phyloP scores from a whole-genome alignment of 306 rosid genomes.

The Glycyrrhiza uralensis region DNA sequence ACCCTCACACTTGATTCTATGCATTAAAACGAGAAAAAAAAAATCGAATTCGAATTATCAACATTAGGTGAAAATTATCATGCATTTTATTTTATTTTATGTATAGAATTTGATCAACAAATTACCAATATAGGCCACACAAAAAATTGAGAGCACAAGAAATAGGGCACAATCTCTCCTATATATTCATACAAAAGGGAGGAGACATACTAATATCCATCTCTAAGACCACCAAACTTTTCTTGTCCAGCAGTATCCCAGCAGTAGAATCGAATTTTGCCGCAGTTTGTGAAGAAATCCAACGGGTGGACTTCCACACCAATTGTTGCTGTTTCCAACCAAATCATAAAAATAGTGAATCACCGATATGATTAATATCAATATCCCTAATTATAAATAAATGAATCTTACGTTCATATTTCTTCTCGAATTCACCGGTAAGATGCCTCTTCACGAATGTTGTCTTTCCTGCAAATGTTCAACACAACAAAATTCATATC shows the following conservation, averaged over 20 bases:
- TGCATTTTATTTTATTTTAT: too few species aligned
- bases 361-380: too few species aligned
- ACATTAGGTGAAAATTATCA: not conserved
- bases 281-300: conserved; percentile 73
- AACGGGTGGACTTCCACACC: conserved; percentile 80
- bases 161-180: not conserved
- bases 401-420: conserved; percentile 57
- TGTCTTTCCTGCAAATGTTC: conserved; percentile 52
- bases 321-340: conserved; percentile 45
- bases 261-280: conserved; percentile 64
- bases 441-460: conserved; percentile 76
- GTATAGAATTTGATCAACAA: too few species aligned
- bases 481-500: not conserved
- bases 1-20: not conserved
- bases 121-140: not conserved
- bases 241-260: conserved; percentile 82
- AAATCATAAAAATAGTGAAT: not conserved
- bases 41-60: not conserved
- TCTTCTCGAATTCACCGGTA: conserved; percentile 72
- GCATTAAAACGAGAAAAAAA: too few species aligned
- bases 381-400: not conserved
- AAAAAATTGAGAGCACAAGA: not conserved
- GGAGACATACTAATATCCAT: conserved; percentile 55
- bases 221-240: conserved; percentile 67
- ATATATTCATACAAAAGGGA: too few species aligned